Percentiles rank a stretch among this genome's conserved stretches.
phyloP scores from a whole-genome alignment of 2,329 filamentous ascomycete genomes.

The Blumeriella jaapii region DNA sequence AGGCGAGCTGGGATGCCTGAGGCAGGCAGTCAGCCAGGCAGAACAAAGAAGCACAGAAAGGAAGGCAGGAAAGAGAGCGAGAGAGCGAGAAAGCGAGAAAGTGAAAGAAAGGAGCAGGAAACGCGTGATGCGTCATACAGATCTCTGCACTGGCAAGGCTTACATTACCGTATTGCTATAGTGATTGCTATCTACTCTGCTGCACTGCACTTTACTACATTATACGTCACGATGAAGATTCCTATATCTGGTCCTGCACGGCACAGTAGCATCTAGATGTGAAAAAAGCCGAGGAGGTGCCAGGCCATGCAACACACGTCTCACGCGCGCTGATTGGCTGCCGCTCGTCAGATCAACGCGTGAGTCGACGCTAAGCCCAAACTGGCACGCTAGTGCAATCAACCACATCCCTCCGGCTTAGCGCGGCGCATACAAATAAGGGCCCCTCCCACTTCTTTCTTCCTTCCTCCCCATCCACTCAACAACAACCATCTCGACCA shows the following conservation, averaged over 20 bases:
- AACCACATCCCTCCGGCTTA: constrained; percentile 22
- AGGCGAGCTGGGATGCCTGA: background rate
- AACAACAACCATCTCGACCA: constrained; percentile 21
- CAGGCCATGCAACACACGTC: background rate
- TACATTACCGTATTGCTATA: no score
- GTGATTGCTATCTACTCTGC: no score
- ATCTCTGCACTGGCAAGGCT: no score
- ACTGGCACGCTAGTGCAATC: constrained; percentile 13
- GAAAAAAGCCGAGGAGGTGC: no score
- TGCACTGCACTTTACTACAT: no score
- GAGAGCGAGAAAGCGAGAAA: background rate
- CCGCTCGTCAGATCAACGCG: no score
- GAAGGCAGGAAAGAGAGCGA: background rate
- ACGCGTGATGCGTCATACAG: no score
- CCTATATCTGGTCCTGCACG: no score
- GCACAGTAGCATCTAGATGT: no score
- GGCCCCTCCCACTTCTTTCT: constrained; percentile 23
- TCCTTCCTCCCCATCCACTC: constrained; percentile 24
- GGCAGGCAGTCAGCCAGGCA: background rate
- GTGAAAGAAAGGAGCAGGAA: background rate
- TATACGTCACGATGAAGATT: no score
- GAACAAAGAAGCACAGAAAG: background rate
- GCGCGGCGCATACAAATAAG: constrained; percentile 25
- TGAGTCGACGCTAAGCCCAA: no score
- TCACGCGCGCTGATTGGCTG: background rate